phyloP scores from a whole-genome alignment of 176 grass and related monocot species.

The Aegilops tauschii region DNA sequence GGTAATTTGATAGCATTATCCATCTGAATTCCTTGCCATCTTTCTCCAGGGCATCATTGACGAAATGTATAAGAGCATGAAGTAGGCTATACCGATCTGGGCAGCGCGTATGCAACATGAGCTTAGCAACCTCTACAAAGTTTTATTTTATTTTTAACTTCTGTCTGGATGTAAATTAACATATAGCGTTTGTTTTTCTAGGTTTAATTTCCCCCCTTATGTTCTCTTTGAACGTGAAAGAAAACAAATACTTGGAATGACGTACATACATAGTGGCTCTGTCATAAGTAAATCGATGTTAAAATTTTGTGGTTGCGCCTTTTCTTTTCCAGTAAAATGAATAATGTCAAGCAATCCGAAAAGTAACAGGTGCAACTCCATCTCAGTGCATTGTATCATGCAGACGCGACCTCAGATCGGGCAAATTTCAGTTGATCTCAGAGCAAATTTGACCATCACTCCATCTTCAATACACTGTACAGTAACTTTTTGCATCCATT shows the following conservation, averaged over 20 bases:
- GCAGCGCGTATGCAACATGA: not conserved
- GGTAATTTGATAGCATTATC: not conserved
- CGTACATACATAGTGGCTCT: not conserved
- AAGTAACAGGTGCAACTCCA: too few relatives aligned
- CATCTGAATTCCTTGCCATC: not conserved
- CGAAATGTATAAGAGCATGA: conserved; percentile 65
- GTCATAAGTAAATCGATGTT: not conserved
- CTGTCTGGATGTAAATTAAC: not conserved
- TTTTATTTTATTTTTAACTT: not conserved
- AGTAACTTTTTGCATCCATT: too few relatives aligned
- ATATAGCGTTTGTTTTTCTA: not conserved
- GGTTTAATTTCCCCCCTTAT: not conserved
- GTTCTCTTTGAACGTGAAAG: not conserved
- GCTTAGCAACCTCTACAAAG: not conserved
- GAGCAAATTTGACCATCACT: too few relatives aligned
- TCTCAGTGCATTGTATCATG: too few relatives aligned
- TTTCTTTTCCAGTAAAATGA: not conserved
- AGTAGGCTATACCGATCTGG: conserved; percentile 27
- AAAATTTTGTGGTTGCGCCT: not conserved
- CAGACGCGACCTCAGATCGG: too few relatives aligned
- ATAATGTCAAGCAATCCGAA: too few relatives aligned
- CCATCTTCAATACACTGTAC: too few relatives aligned
- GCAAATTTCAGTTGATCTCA: too few relatives aligned
- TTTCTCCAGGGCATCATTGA: conserved; percentile 61
- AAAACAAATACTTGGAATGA: not conserved